A percentile compares a stretch with the other conserved stretches of the same genome.
phyloP scores from a whole-genome alignment of 805 yeast genomes.

The Komagataella ulmi region DNA sequence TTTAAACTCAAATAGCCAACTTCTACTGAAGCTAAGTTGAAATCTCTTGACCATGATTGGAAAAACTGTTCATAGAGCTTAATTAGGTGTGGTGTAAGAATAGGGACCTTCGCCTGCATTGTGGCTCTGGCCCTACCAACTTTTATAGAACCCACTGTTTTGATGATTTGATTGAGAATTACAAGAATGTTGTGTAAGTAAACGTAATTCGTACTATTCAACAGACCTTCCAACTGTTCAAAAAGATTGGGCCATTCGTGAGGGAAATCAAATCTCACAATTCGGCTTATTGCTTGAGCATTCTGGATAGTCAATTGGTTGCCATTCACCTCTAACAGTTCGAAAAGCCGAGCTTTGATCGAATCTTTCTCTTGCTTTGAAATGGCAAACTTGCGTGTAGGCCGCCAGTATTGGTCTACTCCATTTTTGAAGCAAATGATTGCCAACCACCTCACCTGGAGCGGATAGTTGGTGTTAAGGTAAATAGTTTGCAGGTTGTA shows the following conservation, averaged over 20 bases:
- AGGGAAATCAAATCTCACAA: constrained; percentile 80
- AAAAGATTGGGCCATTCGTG: constrained; percentile 74
- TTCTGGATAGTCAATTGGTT: constrained; percentile 69
- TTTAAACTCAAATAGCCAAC: constrained; percentile 71
- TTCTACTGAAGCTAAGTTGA: constrained; percentile 47
- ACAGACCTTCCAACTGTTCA: constrained; percentile 37
- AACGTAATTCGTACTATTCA: constrained; percentile 32
- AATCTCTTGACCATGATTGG: constrained; percentile 42
- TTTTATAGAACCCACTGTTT: constrained; percentile 58
- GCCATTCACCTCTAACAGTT: constrained; percentile 51
- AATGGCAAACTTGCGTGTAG: constrained; percentile 29
- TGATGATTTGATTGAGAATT: constrained; percentile 67
- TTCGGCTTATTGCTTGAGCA: constrained; percentile 69
- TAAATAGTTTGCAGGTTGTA: constrained; percentile 31
- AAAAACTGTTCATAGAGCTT: constrained; percentile 47
- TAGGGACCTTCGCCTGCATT: constrained; percentile 58
- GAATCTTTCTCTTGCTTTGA: constrained; percentile 54
- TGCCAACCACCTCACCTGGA: constrained; percentile 75
- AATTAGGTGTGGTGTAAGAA: constrained; percentile 44
- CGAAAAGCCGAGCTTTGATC: constrained; percentile 46
- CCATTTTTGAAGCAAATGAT: constrained; percentile 84
- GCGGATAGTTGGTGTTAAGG: constrained; percentile 39
- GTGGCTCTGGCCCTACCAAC: constrained; percentile 77
- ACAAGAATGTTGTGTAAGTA: constrained; percentile 49
- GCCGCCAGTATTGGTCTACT: constrained; percentile 74